Percentiles rank a stretch among this genome's conserved stretches.
Conservation (phyloP, 805 yeast genomes). For the Pichia heedii region DNA sequence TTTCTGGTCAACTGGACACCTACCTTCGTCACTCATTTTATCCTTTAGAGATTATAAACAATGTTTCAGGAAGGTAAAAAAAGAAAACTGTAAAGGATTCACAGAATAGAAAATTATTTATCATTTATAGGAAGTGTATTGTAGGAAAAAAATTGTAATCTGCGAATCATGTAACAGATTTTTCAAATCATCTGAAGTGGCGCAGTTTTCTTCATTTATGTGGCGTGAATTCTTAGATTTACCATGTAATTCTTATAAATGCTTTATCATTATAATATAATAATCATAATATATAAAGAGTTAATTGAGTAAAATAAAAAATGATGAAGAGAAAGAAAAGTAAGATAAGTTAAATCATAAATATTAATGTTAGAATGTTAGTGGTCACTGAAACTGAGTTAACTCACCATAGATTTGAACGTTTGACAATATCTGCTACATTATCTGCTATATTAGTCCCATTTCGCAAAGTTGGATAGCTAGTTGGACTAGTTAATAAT, state of each 20-base stretch:
- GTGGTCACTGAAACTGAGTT: background rate
- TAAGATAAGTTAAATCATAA: background rate
- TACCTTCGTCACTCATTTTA: constrained; percentile 11
- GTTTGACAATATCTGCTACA: background rate
- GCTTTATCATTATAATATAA: too few relatives aligned
- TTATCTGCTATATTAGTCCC: background rate
- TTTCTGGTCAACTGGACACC: constrained; percentile 65
- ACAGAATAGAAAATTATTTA: too few relatives aligned
- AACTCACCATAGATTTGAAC: background rate
- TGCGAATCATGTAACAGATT: background rate
- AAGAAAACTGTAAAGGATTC: too few relatives aligned
- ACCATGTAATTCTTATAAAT: too few relatives aligned
- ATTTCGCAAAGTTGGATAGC: too few relatives aligned
- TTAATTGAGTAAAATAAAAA: background rate
- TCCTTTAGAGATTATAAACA: constrained; percentile 15
- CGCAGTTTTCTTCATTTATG: too few relatives aligned
- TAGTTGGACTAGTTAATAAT: background rate
- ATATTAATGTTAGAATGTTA: too few relatives aligned
- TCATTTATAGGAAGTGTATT: too few relatives aligned
- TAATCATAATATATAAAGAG: too few relatives aligned
- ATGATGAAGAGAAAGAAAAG: background rate
- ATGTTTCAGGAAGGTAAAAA: background rate
- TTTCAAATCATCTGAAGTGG: background rate
- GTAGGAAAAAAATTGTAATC: background rate
- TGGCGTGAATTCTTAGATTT: too few relatives aligned